phyloP scores from a whole-genome alignment of 75 land plant species.

The Pinus tabuliformis region DNA sequence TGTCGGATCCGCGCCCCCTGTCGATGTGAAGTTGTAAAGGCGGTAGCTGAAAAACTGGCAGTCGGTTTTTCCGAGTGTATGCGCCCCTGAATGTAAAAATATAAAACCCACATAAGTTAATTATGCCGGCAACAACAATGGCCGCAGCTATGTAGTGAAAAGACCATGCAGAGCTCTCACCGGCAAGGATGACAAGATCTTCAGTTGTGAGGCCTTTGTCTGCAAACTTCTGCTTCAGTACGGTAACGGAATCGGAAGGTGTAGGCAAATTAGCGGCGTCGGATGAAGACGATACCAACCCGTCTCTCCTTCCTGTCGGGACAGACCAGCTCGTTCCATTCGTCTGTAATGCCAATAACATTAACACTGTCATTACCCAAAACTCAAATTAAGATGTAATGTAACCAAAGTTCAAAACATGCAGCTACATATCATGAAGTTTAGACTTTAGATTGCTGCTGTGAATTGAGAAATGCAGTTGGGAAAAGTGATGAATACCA shows the following conservation, averaged over 20 bases:
- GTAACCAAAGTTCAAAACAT: too few species aligned
- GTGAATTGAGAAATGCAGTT: too few species aligned
- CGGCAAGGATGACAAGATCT: conserved; percentile 28
- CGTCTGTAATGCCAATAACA: not conserved
- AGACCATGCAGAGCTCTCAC: not conserved
- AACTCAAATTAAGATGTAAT: too few species aligned
- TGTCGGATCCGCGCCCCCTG: conserved; percentile 62
- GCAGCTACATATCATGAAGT: too few species aligned
- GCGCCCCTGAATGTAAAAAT: conserved; percentile 19
- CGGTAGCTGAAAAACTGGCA: conserved; percentile 56
- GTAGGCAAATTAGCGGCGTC: not conserved
- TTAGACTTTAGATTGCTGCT: too few species aligned
- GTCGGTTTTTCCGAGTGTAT: conserved; percentile 69
- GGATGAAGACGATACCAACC: not conserved
- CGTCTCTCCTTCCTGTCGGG: conserved; percentile 19
- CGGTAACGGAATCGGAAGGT: not conserved
- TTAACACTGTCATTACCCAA: too few species aligned
- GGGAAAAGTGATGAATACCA: too few species aligned
- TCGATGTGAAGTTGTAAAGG: conserved; percentile 58
- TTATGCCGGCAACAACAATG: too few species aligned
- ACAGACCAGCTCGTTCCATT: conserved; percentile 21
- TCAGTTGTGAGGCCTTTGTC: conserved; percentile 8
- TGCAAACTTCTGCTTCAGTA: not conserved
- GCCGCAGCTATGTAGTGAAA: too few species aligned
- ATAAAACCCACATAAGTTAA: too few species aligned